These are phyloP conservation scores for Mycotypha africana DNA, from an alignment of 371 early-diverging fungal genomes.

Conservation along the genomic window DNA sequence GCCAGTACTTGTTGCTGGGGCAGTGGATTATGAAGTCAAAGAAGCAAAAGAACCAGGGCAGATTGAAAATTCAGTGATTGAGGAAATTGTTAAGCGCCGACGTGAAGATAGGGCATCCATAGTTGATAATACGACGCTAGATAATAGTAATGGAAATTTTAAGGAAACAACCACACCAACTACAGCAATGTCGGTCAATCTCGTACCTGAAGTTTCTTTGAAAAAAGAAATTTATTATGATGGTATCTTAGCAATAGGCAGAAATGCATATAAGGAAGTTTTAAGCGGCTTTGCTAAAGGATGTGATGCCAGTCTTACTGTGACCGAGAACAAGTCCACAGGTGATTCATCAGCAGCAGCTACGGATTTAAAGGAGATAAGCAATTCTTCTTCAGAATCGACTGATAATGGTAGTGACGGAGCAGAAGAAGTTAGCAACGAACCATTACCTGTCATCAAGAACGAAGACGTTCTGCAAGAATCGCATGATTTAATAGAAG, in stretches of 20 bases:
- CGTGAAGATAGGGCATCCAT: conserved; percentile 36
- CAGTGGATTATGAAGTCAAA: conserved; percentile 63
- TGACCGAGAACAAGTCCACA: conserved; percentile 10
- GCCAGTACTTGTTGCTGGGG: conserved; percentile 68
- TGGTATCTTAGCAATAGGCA: conserved; percentile 59
- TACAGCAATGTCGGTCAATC: too few relatives aligned
- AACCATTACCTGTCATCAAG: neutral
- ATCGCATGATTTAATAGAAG: neutral
- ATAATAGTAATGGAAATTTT: conserved; percentile 4
- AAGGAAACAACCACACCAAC: neutral
- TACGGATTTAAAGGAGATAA: neutral
- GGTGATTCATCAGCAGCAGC: neutral
- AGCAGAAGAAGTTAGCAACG: neutral
- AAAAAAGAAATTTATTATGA: conserved; percentile 15
- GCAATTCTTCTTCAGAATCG: neutral
- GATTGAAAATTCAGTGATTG: conserved; percentile 49
- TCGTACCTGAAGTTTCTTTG: neutral
- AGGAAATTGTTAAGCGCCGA: conserved; percentile 48
- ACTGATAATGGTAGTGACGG: neutral
- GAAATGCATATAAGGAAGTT: conserved; percentile 54
- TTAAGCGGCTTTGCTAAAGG: conserved; percentile 57
- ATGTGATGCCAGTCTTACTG: conserved; percentile 43
- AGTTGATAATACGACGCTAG: neutral
- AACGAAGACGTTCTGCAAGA: neutral
- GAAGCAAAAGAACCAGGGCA: conserved; percentile 51